Percentiles rank a stretch among this genome's conserved stretches.
Evolutionary conservation across 352 stramenopile species (phyloP).

Genomic region (Pythium chondricola): DNA sequence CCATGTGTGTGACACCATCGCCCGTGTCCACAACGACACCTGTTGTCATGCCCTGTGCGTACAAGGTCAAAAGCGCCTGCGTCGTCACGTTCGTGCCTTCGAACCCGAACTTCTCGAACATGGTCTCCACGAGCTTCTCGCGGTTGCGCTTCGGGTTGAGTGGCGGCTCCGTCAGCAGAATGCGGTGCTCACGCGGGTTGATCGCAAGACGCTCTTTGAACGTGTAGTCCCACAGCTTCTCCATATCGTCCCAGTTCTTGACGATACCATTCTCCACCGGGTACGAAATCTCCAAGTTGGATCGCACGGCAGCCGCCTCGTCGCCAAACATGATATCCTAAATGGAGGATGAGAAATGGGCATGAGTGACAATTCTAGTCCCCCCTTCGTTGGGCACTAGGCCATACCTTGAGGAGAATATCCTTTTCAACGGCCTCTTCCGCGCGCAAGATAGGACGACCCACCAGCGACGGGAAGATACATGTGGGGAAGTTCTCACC

Average conservation of each 20-base stretch:
- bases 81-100: constrained; percentile 87
- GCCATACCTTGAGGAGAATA: constrained; percentile 78
- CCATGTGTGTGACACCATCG: constrained; percentile 91
- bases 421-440: constrained; percentile 87
- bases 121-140: constrained; percentile 88
- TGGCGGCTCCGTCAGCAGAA: constrained; percentile 90
- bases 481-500: constrained; percentile 92
- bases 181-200: constrained; percentile 63
- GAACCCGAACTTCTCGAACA: constrained; percentile 94
- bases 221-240: constrained; percentile 96
- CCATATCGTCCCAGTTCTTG: constrained; percentile 97
- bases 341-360: neutral
- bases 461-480: constrained; percentile 94
- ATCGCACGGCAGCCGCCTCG: constrained; percentile 84
- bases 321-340: constrained; percentile 95
- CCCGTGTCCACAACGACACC: constrained; percentile 91
- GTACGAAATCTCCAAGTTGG: constrained; percentile 85
- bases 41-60: constrained; percentile 87
- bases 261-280: constrained; percentile 95
- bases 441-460: constrained; percentile 90
- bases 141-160: constrained; percentile 91
- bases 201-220: constrained; percentile 89
- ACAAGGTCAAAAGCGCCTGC: constrained; percentile 92
- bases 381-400: too few relatives aligned
- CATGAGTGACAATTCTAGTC: too few relatives aligned